These are phyloP conservation scores for Nepenthes alata DNA, from an alignment of 179 eudicot species.

Conservation along the genomic window DNA sequence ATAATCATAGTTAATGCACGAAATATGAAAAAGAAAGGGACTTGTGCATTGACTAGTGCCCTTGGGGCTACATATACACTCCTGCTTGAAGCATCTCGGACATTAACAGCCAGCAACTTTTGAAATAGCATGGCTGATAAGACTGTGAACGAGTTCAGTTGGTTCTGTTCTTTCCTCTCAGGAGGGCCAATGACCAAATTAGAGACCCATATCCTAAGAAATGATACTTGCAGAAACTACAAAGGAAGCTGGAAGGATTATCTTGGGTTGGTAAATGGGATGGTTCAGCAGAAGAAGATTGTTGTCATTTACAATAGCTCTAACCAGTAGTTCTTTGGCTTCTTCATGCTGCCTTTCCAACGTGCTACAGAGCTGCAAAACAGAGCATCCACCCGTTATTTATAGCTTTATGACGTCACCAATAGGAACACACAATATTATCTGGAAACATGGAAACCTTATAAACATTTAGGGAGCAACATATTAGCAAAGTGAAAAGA, in stretches of 20 bases:
- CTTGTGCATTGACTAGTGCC: not conserved
- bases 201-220: not conserved
- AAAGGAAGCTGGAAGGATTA: conserved; percentile 40
- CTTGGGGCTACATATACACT: conserved; percentile 5
- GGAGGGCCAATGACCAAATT: not conserved
- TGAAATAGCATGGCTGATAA: conserved; percentile 41
- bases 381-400: not conserved
- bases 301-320: conserved; percentile 75
- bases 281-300: conserved; percentile 70
- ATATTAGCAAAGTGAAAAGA: no score
- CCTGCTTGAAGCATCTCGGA: conserved; percentile 22
- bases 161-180: conserved; percentile 5
- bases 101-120: conserved; percentile 41
- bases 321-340: conserved; percentile 77
- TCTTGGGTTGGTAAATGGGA: conserved; percentile 59
- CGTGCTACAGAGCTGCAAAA: conserved; percentile 62
- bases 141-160: conserved; percentile 13
- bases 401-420: no score
- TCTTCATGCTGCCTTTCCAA: conserved; percentile 80
- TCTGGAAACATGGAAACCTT: no score
- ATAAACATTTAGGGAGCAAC: no score
- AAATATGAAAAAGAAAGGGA: no score
- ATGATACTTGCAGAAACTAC: not conserved
- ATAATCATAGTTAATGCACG: no score
- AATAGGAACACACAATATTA: no score